Evolutionary conservation across 495 filamentous ascomycete genomes (phyloP), one percentile per base, ranked within the genome.

Genomic region (Terfezia boudieri): DNA sequence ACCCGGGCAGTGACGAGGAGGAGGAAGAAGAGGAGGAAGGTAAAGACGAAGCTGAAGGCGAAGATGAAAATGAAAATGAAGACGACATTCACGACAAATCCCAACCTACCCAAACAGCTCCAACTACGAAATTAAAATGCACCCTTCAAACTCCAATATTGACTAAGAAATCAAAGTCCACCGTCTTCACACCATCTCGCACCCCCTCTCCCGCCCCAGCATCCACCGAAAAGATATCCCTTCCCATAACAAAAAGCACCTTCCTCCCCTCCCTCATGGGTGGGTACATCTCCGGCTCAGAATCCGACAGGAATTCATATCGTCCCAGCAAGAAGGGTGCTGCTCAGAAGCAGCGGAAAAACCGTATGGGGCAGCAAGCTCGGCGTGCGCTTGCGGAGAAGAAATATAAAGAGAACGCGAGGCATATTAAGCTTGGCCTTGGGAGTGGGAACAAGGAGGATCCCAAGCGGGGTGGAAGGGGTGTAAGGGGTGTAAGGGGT

Each of bases 201-300:
- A 32, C 26, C 26, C 26, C 26, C 26, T 69, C 71, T 12, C 62
- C 71, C 38, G 35, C 68, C 32, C 72, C 75, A 51, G 71, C 64
- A 20, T 36, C 59, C 9, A 57, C 58, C 55, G 62, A 68, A 54
- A 64, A 64, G 56, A 55, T 60, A 60, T 54, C 69, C 35, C 37
- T 61, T 16, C 64, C 67, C n/a, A 59, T 65, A 9, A 62, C 69
- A 16, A 74, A 71, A 53, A 80, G 79, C 8, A 82, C 78, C 1
- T 94, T 95, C 72, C 74, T 98, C 4, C 92, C 90, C 2, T 81
- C 84, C 7, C 74, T 98, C 2, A 82, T 89, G 74, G 82, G 82
- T 16, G 88, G 86, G 49, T 98, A 98, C 70, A 82, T 82, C 67
- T 95, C 89, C 16, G 90, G 86, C 59, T 88, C 84, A 4, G 86